Base-by-base conservation (phyloP, 345 rosid genomes). In the Kernera saxatilis region DNA sequence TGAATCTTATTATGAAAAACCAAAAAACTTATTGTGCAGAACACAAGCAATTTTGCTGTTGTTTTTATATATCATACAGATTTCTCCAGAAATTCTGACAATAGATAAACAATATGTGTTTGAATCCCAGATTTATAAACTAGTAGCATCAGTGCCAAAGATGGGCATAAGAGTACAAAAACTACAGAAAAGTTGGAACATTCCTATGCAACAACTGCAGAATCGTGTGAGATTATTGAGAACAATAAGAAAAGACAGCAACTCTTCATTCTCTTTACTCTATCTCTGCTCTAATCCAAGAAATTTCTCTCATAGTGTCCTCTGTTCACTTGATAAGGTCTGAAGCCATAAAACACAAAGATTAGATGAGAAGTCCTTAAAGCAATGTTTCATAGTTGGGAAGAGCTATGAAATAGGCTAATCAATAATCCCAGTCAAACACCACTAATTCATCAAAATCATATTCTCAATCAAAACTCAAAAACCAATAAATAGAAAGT, bases 241-340 rank as follows among this genome's bases (percentile, higher is more conserved):
- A 45, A 44, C 5, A 45, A 18, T 3, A 3, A 64, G 33, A 27
- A 64, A 45, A 14, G 14, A 8, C 9, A 71, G 15, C 5, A 53
- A 32, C 64, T 41, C 63, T 41, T 63, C 45, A 63, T 52, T 40
- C 5, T 32, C 53, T 66, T 26, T 8, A 36, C 27, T 32, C 39
- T 8, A 48, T 29, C 19, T 48, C 60, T 21, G 72, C 60, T 37
- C 60, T 22, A 46, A n/a, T 36, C 66, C 61, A 58, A 56, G 23
- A 39, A 0, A 39, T 18, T 1, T 50, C 21, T 57, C 45, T 48
- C 44, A 65, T 41, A 53, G 7, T 56, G 46, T 12, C 68, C 26
- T 32, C 41, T 58, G 56, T 50, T 74, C 61, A 30, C 63, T 59
- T 51, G 72, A 17, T 25, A 11, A 32, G 10, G 48, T 51, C 78